These are phyloP conservation scores for California macrophylla DNA, from an alignment of 441 rosid species.

Conservation along the genomic window DNA sequence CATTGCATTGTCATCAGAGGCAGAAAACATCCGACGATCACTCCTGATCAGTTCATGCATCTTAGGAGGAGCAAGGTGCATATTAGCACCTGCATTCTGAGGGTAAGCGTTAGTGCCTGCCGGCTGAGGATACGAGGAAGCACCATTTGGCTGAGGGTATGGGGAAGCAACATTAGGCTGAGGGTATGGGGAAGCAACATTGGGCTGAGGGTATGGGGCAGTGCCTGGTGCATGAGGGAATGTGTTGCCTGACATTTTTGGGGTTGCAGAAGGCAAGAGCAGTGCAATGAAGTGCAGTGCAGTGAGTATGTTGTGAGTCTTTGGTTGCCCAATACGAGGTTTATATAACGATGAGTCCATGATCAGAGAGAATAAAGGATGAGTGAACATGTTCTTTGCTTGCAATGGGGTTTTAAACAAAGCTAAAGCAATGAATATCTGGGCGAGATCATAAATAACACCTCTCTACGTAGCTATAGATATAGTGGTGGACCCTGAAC, in stretches of 20 bases:
- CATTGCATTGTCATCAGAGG: slow-evolving; percentile 15
- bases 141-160: not conserved
- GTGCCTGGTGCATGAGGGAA: not conserved
- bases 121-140: not conserved
- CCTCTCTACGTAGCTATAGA: not conserved
- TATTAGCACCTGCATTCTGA: not conserved
- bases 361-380: slow-evolving; percentile 20
- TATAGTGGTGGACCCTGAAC: slow-evolving; percentile 8
- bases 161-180: not conserved
- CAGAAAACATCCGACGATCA: slow-evolving; percentile 19
- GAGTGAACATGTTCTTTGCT: slow-evolving; percentile 22
- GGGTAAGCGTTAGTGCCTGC: not conserved
- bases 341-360: slow-evolving; percentile 16
- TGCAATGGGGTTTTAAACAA: slow-evolving; percentile 18
- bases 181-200: not conserved
- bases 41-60: slow-evolving; percentile 9
- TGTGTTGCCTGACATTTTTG: slow-evolving; percentile 9
- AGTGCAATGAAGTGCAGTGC: not conserved
- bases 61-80: not conserved
- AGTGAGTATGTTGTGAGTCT: slow-evolving; percentile 5
- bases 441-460: not conserved
- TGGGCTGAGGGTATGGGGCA: too few species aligned
- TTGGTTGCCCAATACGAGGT: slow-evolving; percentile 3
- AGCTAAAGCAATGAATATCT: slow-evolving; percentile 16
- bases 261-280: not conserved